Base-by-base conservation (phyloP, 371 early-diverging fungal genomes). In the Mortierella sp. region DNA sequence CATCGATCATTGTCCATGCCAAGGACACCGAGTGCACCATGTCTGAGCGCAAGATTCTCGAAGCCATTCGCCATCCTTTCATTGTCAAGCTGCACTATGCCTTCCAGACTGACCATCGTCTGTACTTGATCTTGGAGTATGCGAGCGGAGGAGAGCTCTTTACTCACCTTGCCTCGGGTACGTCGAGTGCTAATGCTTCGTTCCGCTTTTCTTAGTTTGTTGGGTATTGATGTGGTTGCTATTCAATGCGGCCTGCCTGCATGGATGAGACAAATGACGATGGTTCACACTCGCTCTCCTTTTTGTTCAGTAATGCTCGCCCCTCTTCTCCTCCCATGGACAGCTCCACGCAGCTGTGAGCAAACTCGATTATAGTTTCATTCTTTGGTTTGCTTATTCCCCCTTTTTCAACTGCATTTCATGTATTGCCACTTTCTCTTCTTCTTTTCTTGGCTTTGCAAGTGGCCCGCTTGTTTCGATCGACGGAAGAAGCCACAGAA, bases 101-200 rank as follows among this genome's bases (percentile, higher is more conserved):
- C 14, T 98, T 99, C 88, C 97, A 98, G 88, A 96, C 98, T 26
- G 89, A 92, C 53, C 88, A 90, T 40, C 90, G 96, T 72, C 91
- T 99, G 40, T 98, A 97, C 83, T 89, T 99, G 87, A 96, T 98
- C 44, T 90, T 99, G 92, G 98, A 98, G 78, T 99, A 97, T 92
- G 97, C 98, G 51, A 95, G 95, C 24, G 99, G 99, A 70, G 99
- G 99, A n/a, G 99, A 99, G 91, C 88, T 99, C 73, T 99, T 99
- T 86, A 94, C 94, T 75, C 98, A 98, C 87, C 91, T 99, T 89
- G 95, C 94, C 79, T 88, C 90, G 73, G 92, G 92, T 90, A 87
- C 61, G 71, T 54, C 40, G 1, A 14, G 16, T 59, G 31, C 34
- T 59, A 61, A n/a, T n/a, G n/a, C n/a, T n/a, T 26, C 10, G 21